Evolutionary conservation across 371 early-diverging fungal genomes (phyloP), one percentile per base, ranked within the genome.

Genomic region (Amoeboaphelidium protococcarum): DNA sequence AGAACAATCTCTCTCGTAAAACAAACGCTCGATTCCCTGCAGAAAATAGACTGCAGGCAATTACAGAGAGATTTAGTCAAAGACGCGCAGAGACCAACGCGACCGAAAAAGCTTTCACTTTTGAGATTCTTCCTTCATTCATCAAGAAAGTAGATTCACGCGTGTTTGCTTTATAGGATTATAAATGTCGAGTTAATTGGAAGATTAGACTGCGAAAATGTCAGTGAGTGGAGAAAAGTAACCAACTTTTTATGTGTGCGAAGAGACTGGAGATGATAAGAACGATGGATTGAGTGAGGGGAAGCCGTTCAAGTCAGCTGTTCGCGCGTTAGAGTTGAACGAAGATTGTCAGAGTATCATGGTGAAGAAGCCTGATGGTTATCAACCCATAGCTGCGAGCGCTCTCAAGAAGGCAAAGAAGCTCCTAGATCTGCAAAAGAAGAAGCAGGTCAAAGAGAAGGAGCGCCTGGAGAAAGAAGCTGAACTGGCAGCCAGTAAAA

Each of bases 331-430:
- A 41, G 69, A 67, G 46, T 78, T 80, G 19, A 58, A 43, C 13
- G 63, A 66, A 3, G 51, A 53, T 24, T 62, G 63, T 50, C 71
- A 68, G 50, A 63, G 78, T 45, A 60, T 65, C 48, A 63, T 78
- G 40, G 69, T 73, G 54, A 84, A 85, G n/a, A n/a, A n/a, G n/a
- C n/a, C 62, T 27, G 76, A 72, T 22, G 70, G 63, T 6, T 91
- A 67, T 57, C 66, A 62, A 48, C 71, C 74, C 47, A 76, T 83
- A 51, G 78, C 87, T 20, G 80, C 77, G 40, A 75, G 89, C 49
- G 89, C 87, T 22, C 56, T 78, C 50, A 90, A 89, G 71, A 95
- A 95, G 69, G 86, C 80, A 24, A 72, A 45, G 26, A 45, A 45
- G 13, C 44, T 25, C 13, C 50, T 25, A 16, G 54, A 55, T 22